These are phyloP conservation scores for Sarcomyxa edulis DNA, from an alignment of 768 basidiomycete genomes.

Conservation along the genomic window DNA sequence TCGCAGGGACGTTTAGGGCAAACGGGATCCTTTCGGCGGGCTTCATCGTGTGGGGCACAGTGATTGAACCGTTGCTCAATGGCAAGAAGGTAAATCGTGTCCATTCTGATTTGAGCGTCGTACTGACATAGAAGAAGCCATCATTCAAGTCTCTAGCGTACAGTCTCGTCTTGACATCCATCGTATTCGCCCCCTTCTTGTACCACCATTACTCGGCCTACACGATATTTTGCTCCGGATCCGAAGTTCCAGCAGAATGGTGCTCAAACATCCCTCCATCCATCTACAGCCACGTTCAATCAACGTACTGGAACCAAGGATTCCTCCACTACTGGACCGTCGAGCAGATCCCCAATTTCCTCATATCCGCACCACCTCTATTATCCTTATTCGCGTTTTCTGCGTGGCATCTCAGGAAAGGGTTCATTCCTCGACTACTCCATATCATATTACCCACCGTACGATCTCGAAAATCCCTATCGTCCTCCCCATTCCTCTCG, in stretches of 20 bases:
- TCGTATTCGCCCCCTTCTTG: slow-evolving; percentile 63
- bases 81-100: slow-evolving; percentile 23
- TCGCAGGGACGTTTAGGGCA: slow-evolving; percentile 66
- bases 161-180: slow-evolving; percentile 33
- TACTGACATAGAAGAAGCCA: slow-evolving; percentile 17
- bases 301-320: slow-evolving; percentile 82
- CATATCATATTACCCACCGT: neutral
- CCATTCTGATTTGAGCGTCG: slow-evolving; percentile 2
- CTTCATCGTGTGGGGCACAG: slow-evolving; percentile 71
- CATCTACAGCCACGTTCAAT: slow-evolving; percentile 80
- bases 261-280: slow-evolving; percentile 57
- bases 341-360: slow-evolving; percentile 83
- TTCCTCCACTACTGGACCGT: slow-evolving; percentile 83
- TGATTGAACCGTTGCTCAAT: slow-evolving; percentile 48
- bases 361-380: slow-evolving; percentile 73
- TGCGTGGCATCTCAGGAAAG: slow-evolving; percentile 22
- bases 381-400: slow-evolving; percentile 40
- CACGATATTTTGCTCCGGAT: slow-evolving; percentile 52
- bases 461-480: slow-evolving; percentile 2
- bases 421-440: slow-evolving; percentile 5
- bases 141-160: slow-evolving; percentile 24
- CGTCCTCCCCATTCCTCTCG: slow-evolving; percentile 27
- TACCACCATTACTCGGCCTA: slow-evolving; percentile 69
- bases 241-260: slow-evolving; percentile 53
- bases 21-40: slow-evolving; percentile 76